phyloP scores from a whole-genome alignment of 163 green algal genomes.

The Chlamydomonas reinhardtii region DNA sequence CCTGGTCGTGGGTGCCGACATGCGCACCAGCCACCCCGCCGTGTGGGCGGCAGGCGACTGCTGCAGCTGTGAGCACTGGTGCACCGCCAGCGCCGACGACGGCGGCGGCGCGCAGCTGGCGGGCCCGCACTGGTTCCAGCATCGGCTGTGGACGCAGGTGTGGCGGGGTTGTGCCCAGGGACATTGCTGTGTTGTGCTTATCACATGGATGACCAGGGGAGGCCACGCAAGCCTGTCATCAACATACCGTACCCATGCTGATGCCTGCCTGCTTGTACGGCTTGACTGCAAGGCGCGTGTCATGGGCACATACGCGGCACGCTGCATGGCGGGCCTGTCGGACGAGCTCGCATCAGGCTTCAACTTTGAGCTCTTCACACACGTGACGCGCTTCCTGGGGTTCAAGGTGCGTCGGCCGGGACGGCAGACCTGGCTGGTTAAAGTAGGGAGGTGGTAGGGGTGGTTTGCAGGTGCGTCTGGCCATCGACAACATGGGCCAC shows the following conservation, averaged over 20 bases:
- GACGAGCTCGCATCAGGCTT: constrained; percentile 74
- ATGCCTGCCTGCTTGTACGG: too few species aligned
- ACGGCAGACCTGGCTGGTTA: not conserved
- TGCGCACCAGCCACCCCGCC: constrained; percentile 24
- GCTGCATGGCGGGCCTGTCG: constrained; percentile 74
- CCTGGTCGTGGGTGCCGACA: constrained; percentile 63
- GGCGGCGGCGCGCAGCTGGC: not conserved
- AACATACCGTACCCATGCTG: too few species aligned
- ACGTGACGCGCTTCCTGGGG: constrained; percentile 88
- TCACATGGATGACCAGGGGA: too few species aligned
- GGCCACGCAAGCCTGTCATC: too few species aligned
- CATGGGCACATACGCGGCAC: constrained; percentile 80
- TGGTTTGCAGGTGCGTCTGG: not conserved
- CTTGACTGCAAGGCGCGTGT: constrained; percentile 72
- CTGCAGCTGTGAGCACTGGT: constrained; percentile 55
- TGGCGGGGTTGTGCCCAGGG: not conserved
- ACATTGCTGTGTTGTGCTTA: too few species aligned
- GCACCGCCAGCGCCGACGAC: too few species aligned
- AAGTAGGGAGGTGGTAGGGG: too few species aligned
- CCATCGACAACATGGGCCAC: too few species aligned
- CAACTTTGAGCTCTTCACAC: constrained; percentile 92
- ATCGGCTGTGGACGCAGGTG: constrained; percentile 91
- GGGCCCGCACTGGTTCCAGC: constrained; percentile 84
- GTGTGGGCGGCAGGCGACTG: constrained; percentile 59
- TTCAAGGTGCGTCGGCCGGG: constrained; percentile 67